Conservation (phyloP, 352 stramenopile genomes). For the Globisporangium heterothallicum region DNA sequence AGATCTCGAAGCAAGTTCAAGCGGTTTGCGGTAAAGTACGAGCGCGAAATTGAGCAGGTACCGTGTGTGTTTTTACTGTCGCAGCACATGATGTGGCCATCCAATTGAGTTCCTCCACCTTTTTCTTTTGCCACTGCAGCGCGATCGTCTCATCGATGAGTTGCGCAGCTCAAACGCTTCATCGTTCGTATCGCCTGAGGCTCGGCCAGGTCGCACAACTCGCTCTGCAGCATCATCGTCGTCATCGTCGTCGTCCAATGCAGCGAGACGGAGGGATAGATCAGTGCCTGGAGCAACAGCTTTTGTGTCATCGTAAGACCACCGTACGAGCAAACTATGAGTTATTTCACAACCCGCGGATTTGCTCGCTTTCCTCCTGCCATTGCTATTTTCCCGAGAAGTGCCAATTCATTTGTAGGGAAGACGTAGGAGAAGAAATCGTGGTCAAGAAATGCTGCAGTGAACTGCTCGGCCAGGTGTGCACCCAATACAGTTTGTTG, state of each 20-base stretch:
- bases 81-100: too few relatives aligned
- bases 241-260: background rate
- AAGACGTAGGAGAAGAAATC: too few relatives aligned
- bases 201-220: background rate
- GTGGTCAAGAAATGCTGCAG: too few relatives aligned
- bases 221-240: constrained; percentile 6
- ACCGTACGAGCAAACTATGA: background rate
- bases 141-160: constrained; percentile 31
- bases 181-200: constrained; percentile 6
- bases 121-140: constrained; percentile 7
- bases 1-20: constrained; percentile 84
- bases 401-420: too few relatives aligned
- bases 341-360: too few relatives aligned
- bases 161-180: constrained; percentile 23
- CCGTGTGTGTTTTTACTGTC: constrained; percentile 4
- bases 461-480: too few relatives aligned
- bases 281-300: background rate
- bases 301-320: background rate
- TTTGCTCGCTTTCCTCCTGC: too few relatives aligned
- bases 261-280: constrained; percentile 5
- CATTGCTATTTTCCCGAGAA: too few relatives aligned
- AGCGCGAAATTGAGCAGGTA: constrained; percentile 79
- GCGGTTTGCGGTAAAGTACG: constrained; percentile 79
- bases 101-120: too few relatives aligned
- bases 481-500: too few relatives aligned